Evolutionary conservation across 2,329 filamentous ascomycete genomes (phyloP).

Genomic region (Parastagonospora nodorum): DNA sequence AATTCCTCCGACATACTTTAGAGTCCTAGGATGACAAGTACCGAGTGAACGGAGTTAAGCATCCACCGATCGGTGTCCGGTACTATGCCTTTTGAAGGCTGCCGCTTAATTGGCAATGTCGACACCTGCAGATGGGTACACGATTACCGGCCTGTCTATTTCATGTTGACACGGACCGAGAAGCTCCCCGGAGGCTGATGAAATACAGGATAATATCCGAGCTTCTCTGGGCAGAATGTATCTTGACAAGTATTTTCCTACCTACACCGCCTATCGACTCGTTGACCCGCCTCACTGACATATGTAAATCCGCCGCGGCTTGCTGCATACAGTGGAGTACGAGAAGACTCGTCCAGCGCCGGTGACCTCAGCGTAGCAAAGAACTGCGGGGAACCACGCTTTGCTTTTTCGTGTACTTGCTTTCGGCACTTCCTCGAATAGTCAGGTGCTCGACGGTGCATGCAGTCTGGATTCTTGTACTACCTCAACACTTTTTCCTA

Average conservation of each 20-base stretch:
- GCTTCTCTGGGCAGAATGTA: constrained; percentile 23
- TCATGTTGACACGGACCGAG: constrained; percentile 29
- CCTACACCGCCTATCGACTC: constrained; percentile 24
- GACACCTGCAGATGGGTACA: background rate
- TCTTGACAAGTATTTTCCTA: constrained; percentile 15
- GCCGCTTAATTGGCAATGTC: constrained; percentile 19
- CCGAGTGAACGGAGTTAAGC: constrained; percentile 20
- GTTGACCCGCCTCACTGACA: background rate
- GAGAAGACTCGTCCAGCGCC: no score
- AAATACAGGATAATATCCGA: constrained; percentile 17
- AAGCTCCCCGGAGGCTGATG: constrained; percentile 19
- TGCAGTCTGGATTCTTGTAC: constrained; percentile 35
- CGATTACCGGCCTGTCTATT: background rate
- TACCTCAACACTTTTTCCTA: constrained; percentile 31
- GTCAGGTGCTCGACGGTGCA: constrained; percentile 40
- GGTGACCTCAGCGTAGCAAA: no score
- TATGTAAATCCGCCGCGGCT: no score
- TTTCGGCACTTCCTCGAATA: constrained; percentile 19
- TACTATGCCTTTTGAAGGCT: no score
- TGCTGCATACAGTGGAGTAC: no score
- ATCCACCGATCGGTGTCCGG: background rate
- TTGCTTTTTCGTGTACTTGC: constrained; percentile 21
- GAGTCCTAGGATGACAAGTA: background rate
- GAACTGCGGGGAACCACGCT: constrained; percentile 12
- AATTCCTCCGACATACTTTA: background rate